Evolutionary conservation across 148 eudicot genomes (phyloP).

Genomic region (Rhododendron mucronatum): DNA sequence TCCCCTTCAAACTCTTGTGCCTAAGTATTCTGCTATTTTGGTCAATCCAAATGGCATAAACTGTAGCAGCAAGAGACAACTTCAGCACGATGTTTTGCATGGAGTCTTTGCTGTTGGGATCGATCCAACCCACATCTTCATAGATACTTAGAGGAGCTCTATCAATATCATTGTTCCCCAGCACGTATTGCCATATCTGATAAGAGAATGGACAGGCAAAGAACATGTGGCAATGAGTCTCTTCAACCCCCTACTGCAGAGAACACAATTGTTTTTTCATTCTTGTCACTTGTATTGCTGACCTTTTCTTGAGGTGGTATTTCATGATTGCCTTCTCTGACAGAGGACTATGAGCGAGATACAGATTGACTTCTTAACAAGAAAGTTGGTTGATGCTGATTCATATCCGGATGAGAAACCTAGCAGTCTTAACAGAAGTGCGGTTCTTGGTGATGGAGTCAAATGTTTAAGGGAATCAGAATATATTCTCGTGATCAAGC

Average conservation of each 20-base stretch:
- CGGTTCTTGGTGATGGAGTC: slow-evolving; percentile 18
- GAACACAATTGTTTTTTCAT: background rate
- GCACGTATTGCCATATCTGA: background rate
- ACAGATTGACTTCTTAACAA: slow-evolving; percentile 56
- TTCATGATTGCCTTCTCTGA: slow-evolving; percentile 8
- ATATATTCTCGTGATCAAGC: slow-evolving; percentile 55
- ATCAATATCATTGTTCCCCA: background rate
- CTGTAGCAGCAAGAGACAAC: background rate
- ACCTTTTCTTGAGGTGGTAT: background rate
- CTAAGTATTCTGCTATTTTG: background rate
- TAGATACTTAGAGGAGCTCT: background rate
- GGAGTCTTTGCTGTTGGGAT: background rate
- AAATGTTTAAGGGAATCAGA: slow-evolving; percentile 42
- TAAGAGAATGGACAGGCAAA: background rate
- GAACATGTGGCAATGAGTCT: background rate
- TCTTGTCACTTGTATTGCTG: background rate
- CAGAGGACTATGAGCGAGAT: slow-evolving; percentile 69
- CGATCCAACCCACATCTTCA: background rate
- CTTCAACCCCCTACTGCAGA: background rate
- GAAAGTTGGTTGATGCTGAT: slow-evolving; percentile 50
- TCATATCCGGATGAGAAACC: slow-evolving; percentile 15
- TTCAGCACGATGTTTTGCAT: background rate
- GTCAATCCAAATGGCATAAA: background rate
- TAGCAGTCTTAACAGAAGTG: slow-evolving; percentile 10
- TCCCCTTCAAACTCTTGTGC: background rate